phyloP scores from a whole-genome alignment of 805 yeast genomes.

The Kodamaea restingae region DNA sequence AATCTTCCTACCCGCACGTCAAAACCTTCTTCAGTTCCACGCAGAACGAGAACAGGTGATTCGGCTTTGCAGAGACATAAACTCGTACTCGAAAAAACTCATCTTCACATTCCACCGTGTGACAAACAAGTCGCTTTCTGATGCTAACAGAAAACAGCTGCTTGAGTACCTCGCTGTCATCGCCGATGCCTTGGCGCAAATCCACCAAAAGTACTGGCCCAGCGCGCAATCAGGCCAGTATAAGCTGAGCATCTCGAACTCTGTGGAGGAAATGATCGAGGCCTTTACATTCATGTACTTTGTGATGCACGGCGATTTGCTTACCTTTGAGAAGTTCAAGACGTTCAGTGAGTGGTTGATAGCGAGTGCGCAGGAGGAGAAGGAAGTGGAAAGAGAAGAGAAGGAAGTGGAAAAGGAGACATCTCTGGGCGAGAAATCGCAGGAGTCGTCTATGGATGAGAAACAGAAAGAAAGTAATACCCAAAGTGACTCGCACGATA shows the following conservation, averaged over 20 bases:
- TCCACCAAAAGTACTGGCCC: conserved; percentile 7
- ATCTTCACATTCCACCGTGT: conserved; percentile 23
- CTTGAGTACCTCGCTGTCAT: conserved; percentile 11
- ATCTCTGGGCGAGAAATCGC: too few species aligned
- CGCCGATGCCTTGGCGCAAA: conserved; percentile 5
- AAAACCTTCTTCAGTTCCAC: conserved; percentile 19
- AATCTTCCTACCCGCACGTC: conserved; percentile 21
- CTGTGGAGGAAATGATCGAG: conserved; percentile 26
- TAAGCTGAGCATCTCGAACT: conserved; percentile 21
- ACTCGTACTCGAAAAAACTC: conserved; percentile 35
- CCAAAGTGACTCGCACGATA: too few species aligned
- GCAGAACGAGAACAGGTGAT: conserved; percentile 33
- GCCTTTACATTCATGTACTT: conserved; percentile 23
- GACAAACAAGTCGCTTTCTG: not conserved
- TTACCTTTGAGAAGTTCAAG: conserved; percentile 14
- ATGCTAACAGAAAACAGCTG: conserved; percentile 12
- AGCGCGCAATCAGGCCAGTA: conserved; percentile 14
- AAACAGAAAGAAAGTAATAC: not conserved
- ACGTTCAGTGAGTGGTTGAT: conserved; percentile 4
- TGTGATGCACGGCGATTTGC: conserved; percentile 11
- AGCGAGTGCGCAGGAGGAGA: not conserved
- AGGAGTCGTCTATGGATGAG: too few species aligned
- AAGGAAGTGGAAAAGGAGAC: not conserved
- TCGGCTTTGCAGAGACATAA: conserved; percentile 33
- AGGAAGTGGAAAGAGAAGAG: not conserved